Conservation (phyloP, 306 rosid species). For the Malus asiatica region DNA sequence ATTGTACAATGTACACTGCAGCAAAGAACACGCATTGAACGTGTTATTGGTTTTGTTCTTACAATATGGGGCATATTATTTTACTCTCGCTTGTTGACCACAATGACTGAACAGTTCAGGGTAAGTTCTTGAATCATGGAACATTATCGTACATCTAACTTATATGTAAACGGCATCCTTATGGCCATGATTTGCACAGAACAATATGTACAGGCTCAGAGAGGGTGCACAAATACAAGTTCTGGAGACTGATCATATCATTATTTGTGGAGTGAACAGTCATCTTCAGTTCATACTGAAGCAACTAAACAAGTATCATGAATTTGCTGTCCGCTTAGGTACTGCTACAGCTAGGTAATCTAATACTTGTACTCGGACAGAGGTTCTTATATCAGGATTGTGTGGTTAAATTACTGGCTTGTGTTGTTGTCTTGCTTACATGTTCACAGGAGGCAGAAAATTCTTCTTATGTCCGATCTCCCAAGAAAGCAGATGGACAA, state of each 20-base stretch:
- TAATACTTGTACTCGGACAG: constrained; percentile 13
- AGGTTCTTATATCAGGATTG: constrained; percentile 23
- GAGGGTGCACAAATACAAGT: constrained; percentile 97
- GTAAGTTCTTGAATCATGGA: constrained; percentile 37
- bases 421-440: constrained; percentile 16
- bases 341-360: constrained; percentile 89
- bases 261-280: constrained; percentile 84
- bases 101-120: constrained; percentile 96
- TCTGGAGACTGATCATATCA: constrained; percentile 88
- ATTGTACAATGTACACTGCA: constrained; percentile 25
- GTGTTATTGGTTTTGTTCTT: constrained; percentile 82
- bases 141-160: neutral
- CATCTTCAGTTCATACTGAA: constrained; percentile 77
- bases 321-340: constrained; percentile 83
- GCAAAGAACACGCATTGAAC: constrained; percentile 88
- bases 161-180: constrained; percentile 19
- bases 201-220: constrained; percentile 83
- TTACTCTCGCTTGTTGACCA: constrained; percentile 83
- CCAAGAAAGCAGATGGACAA: constrained; percentile 93
- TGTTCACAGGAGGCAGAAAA: constrained; percentile 74
- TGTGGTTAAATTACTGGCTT: constrained; percentile 25
- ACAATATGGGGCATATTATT: constrained; percentile 97
- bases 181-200: constrained; percentile 41
- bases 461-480: constrained; percentile 93
- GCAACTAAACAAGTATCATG: constrained; percentile 86